These are phyloP conservation scores for Sporisorium sorghi DNA, from an alignment of 1,284 basidiomycete species.

Conservation along the genomic window DNA sequence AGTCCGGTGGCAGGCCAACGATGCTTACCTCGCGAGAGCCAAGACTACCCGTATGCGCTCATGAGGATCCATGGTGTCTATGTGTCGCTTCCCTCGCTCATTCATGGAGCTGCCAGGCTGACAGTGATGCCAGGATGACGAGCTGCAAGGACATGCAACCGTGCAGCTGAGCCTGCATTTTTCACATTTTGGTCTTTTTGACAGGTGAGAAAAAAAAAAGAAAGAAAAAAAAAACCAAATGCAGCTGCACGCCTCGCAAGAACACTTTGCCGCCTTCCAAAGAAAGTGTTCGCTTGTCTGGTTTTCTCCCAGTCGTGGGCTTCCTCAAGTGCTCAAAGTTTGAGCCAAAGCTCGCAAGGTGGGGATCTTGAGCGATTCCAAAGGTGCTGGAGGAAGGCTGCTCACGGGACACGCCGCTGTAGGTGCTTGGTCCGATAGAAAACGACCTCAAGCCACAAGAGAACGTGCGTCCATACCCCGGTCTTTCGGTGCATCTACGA, in stretches of 20 bases:
- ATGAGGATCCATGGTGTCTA: no score
- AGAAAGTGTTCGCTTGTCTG: neutral
- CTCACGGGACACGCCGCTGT: no score
- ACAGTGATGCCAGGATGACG: no score
- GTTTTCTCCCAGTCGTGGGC: neutral
- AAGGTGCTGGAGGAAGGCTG: no score
- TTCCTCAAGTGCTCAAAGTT: neutral
- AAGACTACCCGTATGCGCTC: neutral
- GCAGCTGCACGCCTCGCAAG: slow-evolving; percentile 14
- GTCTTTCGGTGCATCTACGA: neutral
- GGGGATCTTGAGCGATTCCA: neutral
- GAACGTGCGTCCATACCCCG: neutral
- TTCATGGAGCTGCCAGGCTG: no score
- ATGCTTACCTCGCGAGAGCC: neutral
- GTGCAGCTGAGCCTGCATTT: no score
- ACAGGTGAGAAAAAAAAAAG: no score
- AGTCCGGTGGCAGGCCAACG: neutral
- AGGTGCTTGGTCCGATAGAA: neutral
- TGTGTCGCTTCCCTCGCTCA: no score
- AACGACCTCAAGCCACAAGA: neutral
- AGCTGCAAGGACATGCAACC: no score
- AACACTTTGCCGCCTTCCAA: slow-evolving; percentile 19
- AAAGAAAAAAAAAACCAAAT: no score
- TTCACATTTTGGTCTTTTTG: no score
- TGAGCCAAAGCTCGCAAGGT: neutral